Conservation (phyloP, 2,329 filamentous ascomycete genomes). For the Aspergillus sp. region DNA sequence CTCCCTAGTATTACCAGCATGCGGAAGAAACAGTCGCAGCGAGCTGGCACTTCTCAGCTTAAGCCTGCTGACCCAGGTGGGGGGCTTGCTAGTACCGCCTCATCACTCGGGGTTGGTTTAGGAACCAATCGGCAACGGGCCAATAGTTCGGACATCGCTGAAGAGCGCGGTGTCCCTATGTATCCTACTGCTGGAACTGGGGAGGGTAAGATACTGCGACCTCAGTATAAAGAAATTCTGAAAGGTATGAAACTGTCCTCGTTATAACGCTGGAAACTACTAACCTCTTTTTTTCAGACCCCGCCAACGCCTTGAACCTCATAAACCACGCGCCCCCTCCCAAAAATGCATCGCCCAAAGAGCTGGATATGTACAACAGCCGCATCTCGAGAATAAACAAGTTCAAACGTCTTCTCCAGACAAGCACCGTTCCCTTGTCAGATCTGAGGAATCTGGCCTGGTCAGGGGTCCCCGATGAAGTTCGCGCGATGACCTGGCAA, state of each 20-base stretch:
- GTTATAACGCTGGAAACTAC: background rate
- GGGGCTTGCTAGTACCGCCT: slow-evolving; percentile 21
- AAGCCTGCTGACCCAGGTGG: slow-evolving; percentile 51
- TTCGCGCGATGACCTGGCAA: slow-evolving; percentile 99
- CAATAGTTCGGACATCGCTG: slow-evolving; percentile 90
- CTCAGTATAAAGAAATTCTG: slow-evolving; percentile 96
- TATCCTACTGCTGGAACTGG: slow-evolving; percentile 88
- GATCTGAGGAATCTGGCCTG: slow-evolving; percentile 86
- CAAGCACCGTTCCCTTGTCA: slow-evolving; percentile 80
- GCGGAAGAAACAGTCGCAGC: slow-evolving; percentile 67
- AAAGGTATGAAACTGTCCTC: slow-evolving; percentile 52
- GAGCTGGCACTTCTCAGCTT: slow-evolving; percentile 34
- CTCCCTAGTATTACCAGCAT: slow-evolving; percentile 89
- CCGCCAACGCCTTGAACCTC: slow-evolving; percentile 90
- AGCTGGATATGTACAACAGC: slow-evolving; percentile 81
- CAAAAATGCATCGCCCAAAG: slow-evolving; percentile 73
- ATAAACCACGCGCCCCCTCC: slow-evolving; percentile 82
- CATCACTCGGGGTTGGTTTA: slow-evolving; percentile 36
- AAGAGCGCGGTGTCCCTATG: slow-evolving; percentile 77
- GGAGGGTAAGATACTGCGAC: slow-evolving; percentile 92
- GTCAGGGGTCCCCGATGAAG: slow-evolving; percentile 92
- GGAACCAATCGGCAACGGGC: slow-evolving; percentile 64
- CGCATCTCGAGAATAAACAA: slow-evolving; percentile 95
- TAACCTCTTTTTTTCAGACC: slow-evolving; percentile 49
- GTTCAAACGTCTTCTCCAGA: slow-evolving; percentile 93